Base-by-base conservation (phyloP, 2,329 filamentous ascomycete species). In the Ophiocordyceps polyrhachis-furcata region DNA sequence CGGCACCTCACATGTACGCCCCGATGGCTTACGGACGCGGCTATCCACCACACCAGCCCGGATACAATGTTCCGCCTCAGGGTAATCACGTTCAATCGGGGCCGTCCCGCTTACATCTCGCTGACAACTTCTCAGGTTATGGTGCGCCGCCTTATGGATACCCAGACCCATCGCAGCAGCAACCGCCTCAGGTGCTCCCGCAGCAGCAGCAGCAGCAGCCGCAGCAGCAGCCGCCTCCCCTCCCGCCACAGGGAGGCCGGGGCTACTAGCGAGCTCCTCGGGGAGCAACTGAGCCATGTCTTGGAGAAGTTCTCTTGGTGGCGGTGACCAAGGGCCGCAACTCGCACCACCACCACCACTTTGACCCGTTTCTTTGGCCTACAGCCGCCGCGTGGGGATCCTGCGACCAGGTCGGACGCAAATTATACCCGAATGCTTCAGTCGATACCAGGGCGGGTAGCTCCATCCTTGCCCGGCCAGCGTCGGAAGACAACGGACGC, bases 121-220 rank as follows among this genome's bases (percentile, higher is more conserved):
- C 49, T 54, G 25, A 52, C 45, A 12, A 28, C 13, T 44, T 20
- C 43, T 14, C 43, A 67, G 65, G 61, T 43, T 68, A 60, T 48
- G 57, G 52, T 43, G 55, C 54, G 8, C 59, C 62, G 17, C 56
- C 54, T 38, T 73, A 71, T 49, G 66, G 63, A 43, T 74, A 74
- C 51, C 46, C 44, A 23, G 51, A 54, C 40, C 47, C 47, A 41
- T 50, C 50, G 21, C 53, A 53, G 49, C 53, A 54, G 44, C 49
- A 49, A 32, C 32, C 20, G 21, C 42, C 44, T 21, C 42, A 32
- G 23, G 44, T 45, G 11, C 35, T 38, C 38, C 41, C 42, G 15
- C 48, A 44, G 25, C 48, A 49, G 23, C 48, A 48, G 20, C 49
- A 47, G 43, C 47, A 40, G 35, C 40, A 32, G 44, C 49, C 48